These are phyloP conservation scores for Closterium sp. DNA, from an alignment of 139 green algal species.

Conservation along the genomic window DNA sequence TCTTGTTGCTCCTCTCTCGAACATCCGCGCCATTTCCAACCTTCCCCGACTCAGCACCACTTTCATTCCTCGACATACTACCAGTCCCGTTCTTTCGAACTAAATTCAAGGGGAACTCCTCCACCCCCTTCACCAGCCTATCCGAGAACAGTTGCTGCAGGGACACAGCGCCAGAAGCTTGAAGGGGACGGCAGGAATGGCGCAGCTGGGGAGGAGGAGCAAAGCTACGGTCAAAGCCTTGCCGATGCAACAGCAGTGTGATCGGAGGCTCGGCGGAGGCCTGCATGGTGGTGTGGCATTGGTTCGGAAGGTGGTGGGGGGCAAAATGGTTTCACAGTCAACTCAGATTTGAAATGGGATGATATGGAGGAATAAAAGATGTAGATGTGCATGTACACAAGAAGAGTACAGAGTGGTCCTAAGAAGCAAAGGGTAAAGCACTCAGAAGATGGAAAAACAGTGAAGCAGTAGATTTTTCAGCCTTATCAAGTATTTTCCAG, in stretches of 20 bases:
- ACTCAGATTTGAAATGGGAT: too few relatives aligned
- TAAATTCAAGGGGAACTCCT: neutral
- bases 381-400: too few relatives aligned
- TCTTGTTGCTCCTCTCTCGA: neutral
- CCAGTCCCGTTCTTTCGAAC: neutral
- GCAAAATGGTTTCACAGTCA: too few relatives aligned
- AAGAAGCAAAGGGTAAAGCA: too few relatives aligned
- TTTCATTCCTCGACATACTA: neutral
- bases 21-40: neutral
- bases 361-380: too few relatives aligned
- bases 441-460: too few relatives aligned
- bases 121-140: neutral
- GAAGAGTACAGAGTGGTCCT: too few relatives aligned
- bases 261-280: neutral
- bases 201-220: neutral
- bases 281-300: too few relatives aligned
- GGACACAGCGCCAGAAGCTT: neutral
- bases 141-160: neutral
- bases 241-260: neutral
- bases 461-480: too few relatives aligned
- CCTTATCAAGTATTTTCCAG: too few relatives aligned
- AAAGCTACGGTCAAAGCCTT: neutral
- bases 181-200: neutral
- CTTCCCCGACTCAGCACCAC: neutral
- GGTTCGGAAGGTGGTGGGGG: too few relatives aligned